A percentile compares a stretch with the other conserved stretches of the same genome.
phyloP scores from a whole-genome alignment of 2,329 filamentous ascomycete genomes.

The Cladosporium sp. region DNA sequence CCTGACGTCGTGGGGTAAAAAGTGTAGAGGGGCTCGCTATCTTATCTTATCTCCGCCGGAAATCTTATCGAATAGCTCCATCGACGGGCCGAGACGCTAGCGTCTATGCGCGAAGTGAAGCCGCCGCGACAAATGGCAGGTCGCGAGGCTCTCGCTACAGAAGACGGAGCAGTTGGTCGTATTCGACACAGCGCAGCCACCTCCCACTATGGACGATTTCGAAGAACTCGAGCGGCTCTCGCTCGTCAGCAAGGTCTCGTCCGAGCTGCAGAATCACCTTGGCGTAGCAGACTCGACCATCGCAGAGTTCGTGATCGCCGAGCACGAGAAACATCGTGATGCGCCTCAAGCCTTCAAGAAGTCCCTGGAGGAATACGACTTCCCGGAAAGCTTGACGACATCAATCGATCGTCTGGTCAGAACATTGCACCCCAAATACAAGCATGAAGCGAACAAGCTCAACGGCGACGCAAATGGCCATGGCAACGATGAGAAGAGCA shows the following conservation, averaged over 20 bases:
- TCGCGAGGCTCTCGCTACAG: neutral
- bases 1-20: conserved; percentile 8
- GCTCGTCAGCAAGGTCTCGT: conserved; percentile 89
- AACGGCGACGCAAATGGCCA: conserved; percentile 31
- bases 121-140: neutral
- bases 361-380: conserved; percentile 71
- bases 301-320: conserved; percentile 91
- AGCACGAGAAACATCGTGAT: conserved; percentile 70
- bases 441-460: conserved; percentile 43
- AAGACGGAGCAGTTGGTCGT: neutral
- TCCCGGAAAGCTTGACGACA: conserved; percentile 80
- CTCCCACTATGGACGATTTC: conserved; percentile 73
- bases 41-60: neutral
- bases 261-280: conserved; percentile 89
- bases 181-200: neutral
- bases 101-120: conserved; percentile 4
- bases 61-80: neutral
- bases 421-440: conserved; percentile 89
- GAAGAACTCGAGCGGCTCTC: conserved; percentile 88
- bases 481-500: conserved; percentile 64
- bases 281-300: conserved; percentile 91
- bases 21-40: neutral
- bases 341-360: conserved; percentile 67
- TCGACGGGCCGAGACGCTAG: neutral
- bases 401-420: conserved; percentile 85